A percentile compares a stretch with the other conserved stretches of the same genome.
These are phyloP conservation scores for Talaromyces funiculosus DNA, from an alignment of 2,329 filamentous ascomycete species.

Conservation along the genomic window DNA sequence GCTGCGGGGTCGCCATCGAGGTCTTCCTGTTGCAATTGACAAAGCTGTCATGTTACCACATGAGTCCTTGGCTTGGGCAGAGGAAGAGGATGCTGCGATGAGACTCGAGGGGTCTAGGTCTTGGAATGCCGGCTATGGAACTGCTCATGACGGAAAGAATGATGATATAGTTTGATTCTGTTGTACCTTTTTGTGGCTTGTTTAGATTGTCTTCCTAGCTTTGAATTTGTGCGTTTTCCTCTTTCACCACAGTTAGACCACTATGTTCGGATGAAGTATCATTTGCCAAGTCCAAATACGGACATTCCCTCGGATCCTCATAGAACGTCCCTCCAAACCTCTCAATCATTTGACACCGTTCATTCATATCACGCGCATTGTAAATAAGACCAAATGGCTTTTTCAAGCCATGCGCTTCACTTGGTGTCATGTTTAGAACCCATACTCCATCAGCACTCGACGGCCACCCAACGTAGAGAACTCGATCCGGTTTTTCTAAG, in stretches of 20 bases:
- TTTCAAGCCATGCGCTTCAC: not conserved
- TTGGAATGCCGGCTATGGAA: constrained; percentile 13
- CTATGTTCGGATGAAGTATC: not conserved
- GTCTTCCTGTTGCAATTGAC: constrained; percentile 53
- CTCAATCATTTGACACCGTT: not conserved
- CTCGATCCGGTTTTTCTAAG: not conserved
- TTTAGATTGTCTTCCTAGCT: not conserved
- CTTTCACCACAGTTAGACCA: not conserved
- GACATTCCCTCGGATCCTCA: not conserved
- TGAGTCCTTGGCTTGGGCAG: constrained; percentile 37
- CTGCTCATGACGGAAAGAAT: not conserved
- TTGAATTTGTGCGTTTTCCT: not conserved
- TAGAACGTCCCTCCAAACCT: not conserved
- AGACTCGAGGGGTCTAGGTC: constrained; percentile 24
- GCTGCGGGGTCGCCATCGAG: constrained; percentile 53
- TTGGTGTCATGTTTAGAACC: not conserved
- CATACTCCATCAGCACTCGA: not conserved
- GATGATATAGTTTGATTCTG: constrained; percentile 6
- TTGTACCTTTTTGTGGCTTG: not conserved
- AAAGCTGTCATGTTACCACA: constrained; percentile 43
- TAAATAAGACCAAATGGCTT: not conserved
- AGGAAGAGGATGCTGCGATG: constrained; percentile 38
- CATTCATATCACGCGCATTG: not conserved
- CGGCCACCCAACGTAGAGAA: not conserved
- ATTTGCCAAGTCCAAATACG: not conserved